These are phyloP conservation scores for Naegleria lovaniensis DNA, from an alignment of 208 protist genomes.

Conservation along the genomic window DNA sequence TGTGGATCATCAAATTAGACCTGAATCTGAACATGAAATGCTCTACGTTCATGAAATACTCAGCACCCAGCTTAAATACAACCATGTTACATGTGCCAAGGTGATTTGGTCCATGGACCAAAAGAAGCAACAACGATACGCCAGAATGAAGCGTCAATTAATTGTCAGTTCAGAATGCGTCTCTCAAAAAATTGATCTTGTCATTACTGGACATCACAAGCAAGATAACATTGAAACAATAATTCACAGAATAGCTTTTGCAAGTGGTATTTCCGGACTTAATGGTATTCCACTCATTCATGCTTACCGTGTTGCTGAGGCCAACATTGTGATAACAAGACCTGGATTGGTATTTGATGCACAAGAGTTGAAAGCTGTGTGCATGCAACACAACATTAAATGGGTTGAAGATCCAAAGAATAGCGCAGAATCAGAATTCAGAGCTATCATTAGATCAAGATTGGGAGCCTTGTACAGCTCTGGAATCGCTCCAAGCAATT, in stretches of 20 bases:
- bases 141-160: not conserved
- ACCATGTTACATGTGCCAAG: not conserved
- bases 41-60: not conserved
- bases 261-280: not conserved
- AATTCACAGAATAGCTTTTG: conserved; percentile 17
- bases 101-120: not conserved
- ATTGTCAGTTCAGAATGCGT: not conserved
- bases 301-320: not conserved
- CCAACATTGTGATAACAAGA: not conserved
- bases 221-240: conserved; percentile 14
- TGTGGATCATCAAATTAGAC: not conserved
- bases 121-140: not conserved
- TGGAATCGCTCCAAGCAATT: not conserved
- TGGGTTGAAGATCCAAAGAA: conserved; percentile 16
- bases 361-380: not conserved
- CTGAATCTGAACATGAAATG: not conserved
- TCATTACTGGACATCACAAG: conserved; percentile 4
- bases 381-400: not conserved
- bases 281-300: not conserved
- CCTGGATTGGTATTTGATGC: not conserved
- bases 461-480: not conserved
- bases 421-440: not conserved
- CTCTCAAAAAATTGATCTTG: not conserved
- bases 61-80: not conserved
- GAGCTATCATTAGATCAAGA: not conserved